phyloP scores from a whole-genome alignment of 1,139 yeast genomes.

The Fermentozyma sake region DNA sequence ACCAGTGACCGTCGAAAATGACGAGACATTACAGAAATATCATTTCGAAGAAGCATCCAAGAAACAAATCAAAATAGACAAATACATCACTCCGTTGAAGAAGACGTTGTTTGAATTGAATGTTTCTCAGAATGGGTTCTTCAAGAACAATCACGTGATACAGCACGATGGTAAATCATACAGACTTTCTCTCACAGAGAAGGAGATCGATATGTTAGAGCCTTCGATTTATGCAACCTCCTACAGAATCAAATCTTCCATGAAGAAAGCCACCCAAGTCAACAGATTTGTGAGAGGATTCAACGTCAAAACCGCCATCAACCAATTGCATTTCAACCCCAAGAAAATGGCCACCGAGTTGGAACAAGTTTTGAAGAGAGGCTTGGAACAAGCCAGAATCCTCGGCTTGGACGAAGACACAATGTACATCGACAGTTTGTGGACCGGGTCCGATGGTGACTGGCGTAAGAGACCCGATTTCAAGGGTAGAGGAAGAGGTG shows the following conservation, averaged over 20 bases:
- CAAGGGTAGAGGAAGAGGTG: constrained; percentile 89
- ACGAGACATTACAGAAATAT: constrained; percentile 30
- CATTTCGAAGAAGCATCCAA: constrained; percentile 27
- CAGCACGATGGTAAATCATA: constrained; percentile 46
- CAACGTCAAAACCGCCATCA: constrained; percentile 74
- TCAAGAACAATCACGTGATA: constrained; percentile 57
- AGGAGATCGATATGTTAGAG: constrained; percentile 74
- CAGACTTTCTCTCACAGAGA: constrained; percentile 51
- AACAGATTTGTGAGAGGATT: constrained; percentile 70
- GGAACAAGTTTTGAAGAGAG: constrained; percentile 69
- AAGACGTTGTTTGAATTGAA: constrained; percentile 57
- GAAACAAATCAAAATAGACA: constrained; percentile 27
- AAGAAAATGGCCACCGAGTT: constrained; percentile 79
- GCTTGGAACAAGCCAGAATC: constrained; percentile 62
- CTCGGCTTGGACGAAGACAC: constrained; percentile 57
- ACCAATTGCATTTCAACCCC: constrained; percentile 85
- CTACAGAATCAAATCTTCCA: constrained; percentile 74
- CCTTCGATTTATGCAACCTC: constrained; percentile 80
- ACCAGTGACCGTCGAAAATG: constrained; percentile 27
- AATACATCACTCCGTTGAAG: constrained; percentile 68
- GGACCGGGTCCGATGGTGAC: constrained; percentile 89
- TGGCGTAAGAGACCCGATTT: constrained; percentile 71
- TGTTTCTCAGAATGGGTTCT: constrained; percentile 67
- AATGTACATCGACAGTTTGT: constrained; percentile 72
- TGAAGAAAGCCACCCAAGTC: constrained; percentile 83